Conservation (phyloP, 2,329 filamentous ascomycete genomes). For the Calonectria montana region DNA sequence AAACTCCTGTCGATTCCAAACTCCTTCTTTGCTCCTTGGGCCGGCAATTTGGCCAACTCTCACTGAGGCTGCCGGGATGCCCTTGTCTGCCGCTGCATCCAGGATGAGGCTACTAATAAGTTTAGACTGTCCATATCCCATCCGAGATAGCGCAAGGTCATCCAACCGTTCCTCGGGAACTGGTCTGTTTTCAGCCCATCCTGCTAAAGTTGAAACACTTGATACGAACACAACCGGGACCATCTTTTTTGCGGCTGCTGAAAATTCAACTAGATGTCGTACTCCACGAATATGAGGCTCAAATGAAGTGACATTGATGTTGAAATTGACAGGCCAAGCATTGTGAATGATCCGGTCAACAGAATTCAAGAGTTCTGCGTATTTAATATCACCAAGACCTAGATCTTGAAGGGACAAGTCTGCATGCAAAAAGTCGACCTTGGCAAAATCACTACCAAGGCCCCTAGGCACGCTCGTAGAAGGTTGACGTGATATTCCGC, state of each 20-base stretch:
- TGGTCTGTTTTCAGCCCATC: constrained; percentile 45
- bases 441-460: constrained; percentile 49
- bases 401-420: constrained; percentile 61
- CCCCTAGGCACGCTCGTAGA: constrained; percentile 51
- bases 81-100: constrained; percentile 49
- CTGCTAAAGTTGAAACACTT: constrained; percentile 52
- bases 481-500: constrained; percentile 52
- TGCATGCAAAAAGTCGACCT: constrained; percentile 60
- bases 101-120: constrained; percentile 53
- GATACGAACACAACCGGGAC: constrained; percentile 58
- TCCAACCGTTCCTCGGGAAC: constrained; percentile 54
- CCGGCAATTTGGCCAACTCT: constrained; percentile 62
- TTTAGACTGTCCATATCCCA: constrained; percentile 60
- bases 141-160: constrained; percentile 43
- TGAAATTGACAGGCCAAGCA: constrained; percentile 63
- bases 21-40: constrained; percentile 51
- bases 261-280: constrained; percentile 59
- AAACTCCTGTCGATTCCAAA: constrained; percentile 70
- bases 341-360: constrained; percentile 60
- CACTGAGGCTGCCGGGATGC: constrained; percentile 49
- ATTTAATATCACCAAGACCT: constrained; percentile 53
- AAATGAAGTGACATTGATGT: constrained; percentile 60
- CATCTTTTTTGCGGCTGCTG: constrained; percentile 39
- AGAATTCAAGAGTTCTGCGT: constrained; percentile 21
- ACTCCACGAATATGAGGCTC: constrained; percentile 62